Conservation (phyloP, 1,284 basidiomycete species). For the Anthracocystis panici-leucophaei region DNA sequence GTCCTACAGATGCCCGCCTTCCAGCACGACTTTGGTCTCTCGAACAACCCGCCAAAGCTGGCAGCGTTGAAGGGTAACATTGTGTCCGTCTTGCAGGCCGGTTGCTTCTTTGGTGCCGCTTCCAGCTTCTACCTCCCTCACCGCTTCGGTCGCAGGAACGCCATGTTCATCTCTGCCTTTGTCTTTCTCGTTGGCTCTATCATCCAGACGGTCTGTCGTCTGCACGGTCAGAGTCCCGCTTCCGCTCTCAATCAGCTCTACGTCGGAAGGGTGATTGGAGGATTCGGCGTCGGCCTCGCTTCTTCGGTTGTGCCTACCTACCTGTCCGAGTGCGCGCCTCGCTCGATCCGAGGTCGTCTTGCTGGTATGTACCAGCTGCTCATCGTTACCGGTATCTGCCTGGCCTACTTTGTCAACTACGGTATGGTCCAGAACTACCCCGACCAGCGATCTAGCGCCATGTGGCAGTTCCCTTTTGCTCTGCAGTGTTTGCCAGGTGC, state of each 20-base stretch:
- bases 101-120: conserved; percentile 65
- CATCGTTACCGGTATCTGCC: conserved; percentile 61
- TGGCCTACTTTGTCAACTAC: conserved; percentile 52
- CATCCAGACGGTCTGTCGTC: conserved; percentile 57
- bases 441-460: conserved; percentile 33
- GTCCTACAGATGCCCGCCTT: conserved; percentile 46
- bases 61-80: conserved; percentile 63
- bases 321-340: conserved; percentile 64
- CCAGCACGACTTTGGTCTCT: conserved; percentile 42
- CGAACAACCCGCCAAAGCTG: conserved; percentile 22
- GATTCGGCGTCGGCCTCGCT: conserved; percentile 46
- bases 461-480: conserved; percentile 65
- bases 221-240: conserved; percentile 45
- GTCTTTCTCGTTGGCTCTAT: conserved; percentile 65
- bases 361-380: conserved; percentile 71
- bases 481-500: conserved; percentile 65
- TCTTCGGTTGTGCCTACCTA: conserved; percentile 66
- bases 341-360: conserved; percentile 68
- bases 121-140: conserved; percentile 61
- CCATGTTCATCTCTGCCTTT: conserved; percentile 57
- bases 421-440: conserved; percentile 39
- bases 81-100: conserved; percentile 61
- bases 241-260: conserved; percentile 60
- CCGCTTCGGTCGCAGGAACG: conserved; percentile 56
- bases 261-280: conserved; percentile 56